Conservation (phyloP, 2,329 filamentous ascomycete genomes). For the Alternaria dauci region DNA sequence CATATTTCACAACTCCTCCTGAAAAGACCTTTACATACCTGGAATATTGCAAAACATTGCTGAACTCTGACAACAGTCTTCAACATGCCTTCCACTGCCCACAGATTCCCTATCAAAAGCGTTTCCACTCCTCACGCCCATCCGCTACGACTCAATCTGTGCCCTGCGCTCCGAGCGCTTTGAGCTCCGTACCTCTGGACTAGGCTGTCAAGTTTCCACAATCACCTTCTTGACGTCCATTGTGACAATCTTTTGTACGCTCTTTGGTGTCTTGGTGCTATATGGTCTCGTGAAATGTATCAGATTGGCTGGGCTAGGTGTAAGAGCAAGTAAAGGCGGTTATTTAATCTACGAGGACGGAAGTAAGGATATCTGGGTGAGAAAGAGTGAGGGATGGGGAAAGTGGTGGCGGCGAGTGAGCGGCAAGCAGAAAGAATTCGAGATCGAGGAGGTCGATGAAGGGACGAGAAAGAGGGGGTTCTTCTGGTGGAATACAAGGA, state of each 20-base stretch:
- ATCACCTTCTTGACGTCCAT: slow-evolving; percentile 56
- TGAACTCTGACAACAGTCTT: slow-evolving; percentile 39
- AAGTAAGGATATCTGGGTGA: slow-evolving; percentile 41
- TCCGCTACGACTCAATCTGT: slow-evolving; percentile 47
- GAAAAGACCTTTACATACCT: neutral
- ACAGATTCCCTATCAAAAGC: slow-evolving; percentile 47
- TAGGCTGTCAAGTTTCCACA: slow-evolving; percentile 58
- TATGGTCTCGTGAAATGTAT: slow-evolving; percentile 36
- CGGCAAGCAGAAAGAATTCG: slow-evolving; percentile 33
- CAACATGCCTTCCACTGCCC: slow-evolving; percentile 55
- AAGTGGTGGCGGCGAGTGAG: slow-evolving; percentile 39
- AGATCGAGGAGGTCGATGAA: slow-evolving; percentile 38
- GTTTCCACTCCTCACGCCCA: slow-evolving; percentile 52
- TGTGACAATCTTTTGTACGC: slow-evolving; percentile 54
- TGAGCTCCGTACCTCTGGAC: slow-evolving; percentile 55
- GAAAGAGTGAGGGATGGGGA: slow-evolving; percentile 39
- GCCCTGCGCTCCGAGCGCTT: slow-evolving; percentile 54
- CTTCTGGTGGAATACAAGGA: slow-evolving; percentile 30
- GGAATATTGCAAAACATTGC: neutral
- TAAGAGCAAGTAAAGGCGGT: slow-evolving; percentile 35
- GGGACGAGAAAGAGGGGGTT: slow-evolving; percentile 36
- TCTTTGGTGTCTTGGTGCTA: slow-evolving; percentile 50
- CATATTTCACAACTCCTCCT: neutral
- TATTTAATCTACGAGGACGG: slow-evolving; percentile 42
- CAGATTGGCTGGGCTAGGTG: slow-evolving; percentile 20